These are phyloP conservation scores for Lindgomyces ingoldianus DNA, from an alignment of 495 filamentous ascomycete species.

Conservation along the genomic window DNA sequence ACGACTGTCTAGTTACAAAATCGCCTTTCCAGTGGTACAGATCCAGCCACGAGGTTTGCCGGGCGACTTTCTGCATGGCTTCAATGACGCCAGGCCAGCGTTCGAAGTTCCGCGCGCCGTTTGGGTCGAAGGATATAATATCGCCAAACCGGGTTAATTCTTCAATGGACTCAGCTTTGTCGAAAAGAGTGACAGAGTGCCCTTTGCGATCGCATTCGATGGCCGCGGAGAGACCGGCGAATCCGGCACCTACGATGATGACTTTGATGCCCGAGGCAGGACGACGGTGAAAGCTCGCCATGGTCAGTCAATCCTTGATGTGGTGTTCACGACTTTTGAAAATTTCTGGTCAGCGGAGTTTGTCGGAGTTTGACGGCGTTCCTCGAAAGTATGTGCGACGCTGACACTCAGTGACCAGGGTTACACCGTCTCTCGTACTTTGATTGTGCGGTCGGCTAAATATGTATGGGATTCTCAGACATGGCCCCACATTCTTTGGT, in stretches of 20 bases:
- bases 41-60: constrained; percentile 30
- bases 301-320: too few species aligned
- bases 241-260: constrained; percentile 34
- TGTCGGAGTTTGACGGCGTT: background rate
- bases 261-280: constrained; percentile 28
- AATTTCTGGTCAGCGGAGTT: background rate
- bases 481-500: background rate
- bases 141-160: constrained; percentile 30
- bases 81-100: constrained; percentile 33
- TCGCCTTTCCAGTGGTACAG: constrained; percentile 49
- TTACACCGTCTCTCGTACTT: background rate
- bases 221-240: constrained; percentile 35
- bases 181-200: constrained; percentile 22
- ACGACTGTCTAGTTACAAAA: constrained; percentile 43
- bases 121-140: constrained; percentile 32
- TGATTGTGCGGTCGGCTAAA: background rate
- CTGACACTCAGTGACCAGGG: background rate
- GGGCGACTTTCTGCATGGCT: constrained; percentile 27
- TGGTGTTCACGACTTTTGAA: too few species aligned
- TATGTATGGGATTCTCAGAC: background rate
- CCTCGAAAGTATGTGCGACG: background rate
- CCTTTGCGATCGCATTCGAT: constrained; percentile 39
- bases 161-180: constrained; percentile 16
- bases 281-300: constrained; percentile 23
- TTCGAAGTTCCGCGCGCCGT: constrained; percentile 30